Conservation (phyloP, 73 alveolate genomes). For the Paramecium tetraurelia region DNA sequence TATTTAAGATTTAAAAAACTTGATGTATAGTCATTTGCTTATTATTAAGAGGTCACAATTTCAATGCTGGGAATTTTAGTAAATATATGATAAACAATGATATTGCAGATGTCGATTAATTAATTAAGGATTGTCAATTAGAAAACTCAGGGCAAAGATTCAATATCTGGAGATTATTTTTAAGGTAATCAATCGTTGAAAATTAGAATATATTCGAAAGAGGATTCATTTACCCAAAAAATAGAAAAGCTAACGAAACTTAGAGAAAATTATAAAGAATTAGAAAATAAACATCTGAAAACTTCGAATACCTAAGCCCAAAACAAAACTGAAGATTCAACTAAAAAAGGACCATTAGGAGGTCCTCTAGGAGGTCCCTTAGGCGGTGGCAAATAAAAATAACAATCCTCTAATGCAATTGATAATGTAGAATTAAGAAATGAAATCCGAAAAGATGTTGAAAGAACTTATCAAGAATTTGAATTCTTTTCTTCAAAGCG, state of each 20-base stretch:
- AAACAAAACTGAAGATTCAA: background rate
- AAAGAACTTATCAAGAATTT: constrained; percentile 53
- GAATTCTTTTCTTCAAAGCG: constrained; percentile 16
- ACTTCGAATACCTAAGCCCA: background rate
- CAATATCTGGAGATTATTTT: constrained; percentile 29
- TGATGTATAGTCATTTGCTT: background rate
- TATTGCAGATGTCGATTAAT: background rate
- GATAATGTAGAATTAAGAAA: constrained; percentile 50
- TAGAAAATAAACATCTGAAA: background rate
- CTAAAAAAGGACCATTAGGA: constrained; percentile 15
- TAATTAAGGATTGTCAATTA: background rate
- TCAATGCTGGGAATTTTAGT: background rate
- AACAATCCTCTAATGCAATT: background rate
- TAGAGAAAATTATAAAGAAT: constrained; percentile 20
- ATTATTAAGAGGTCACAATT: background rate
- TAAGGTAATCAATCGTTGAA: background rate
- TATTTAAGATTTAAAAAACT: background rate
- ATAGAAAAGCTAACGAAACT: background rate
- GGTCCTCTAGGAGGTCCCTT: constrained; percentile 47
- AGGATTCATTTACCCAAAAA: background rate
- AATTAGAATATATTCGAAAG: background rate
- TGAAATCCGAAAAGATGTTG: constrained; percentile 58
- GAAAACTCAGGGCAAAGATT: background rate
- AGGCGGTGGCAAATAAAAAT: constrained; percentile 10
- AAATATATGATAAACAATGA: constrained; percentile 33